Base-by-base conservation (phyloP, 1,284 basidiomycete genomes). In the Leccinum angustisporum region DNA sequence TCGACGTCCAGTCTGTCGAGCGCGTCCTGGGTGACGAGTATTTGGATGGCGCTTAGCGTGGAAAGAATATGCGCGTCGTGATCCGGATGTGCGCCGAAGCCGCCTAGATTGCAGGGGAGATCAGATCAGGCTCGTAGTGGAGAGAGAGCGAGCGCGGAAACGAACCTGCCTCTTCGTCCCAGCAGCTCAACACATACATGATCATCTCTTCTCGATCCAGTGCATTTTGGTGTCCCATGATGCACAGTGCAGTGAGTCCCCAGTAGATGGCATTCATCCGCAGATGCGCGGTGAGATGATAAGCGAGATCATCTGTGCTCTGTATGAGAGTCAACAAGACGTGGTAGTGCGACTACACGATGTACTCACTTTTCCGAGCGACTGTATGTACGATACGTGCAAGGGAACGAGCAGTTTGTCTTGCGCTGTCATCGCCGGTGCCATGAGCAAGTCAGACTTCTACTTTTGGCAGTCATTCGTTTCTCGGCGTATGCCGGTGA, bases 251-350 rank as follows among this genome's bases (percentile, higher is more conserved):
- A 0, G 91, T 94, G 30, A 97, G 80, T 10, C 94, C 97, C 97
- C 97, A 99, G 77, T 98, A 99, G 16, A 98, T 83, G 9, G 95
- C 97, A 75, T 98, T 99, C 77, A 98, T 82, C 9, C 97, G 92
- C 8, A 99, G 83, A 77, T 99, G 97, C 8, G 95, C 84, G 0
- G 96, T 97, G 52, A 97, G 82, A 75, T 98, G 94, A 78, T 98
- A 99, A 1, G 86, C 82, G n/a, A 97, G 82, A 67, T 95, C 93
- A 80, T 94, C 86, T 65, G 90, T 88, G 75, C 84, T 90, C 93
- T 95, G 72, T 10, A 5, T 1, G 31, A 56, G 46, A 38, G 31
- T 71, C 18, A 68, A 63, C 21, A 16, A 25, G 30, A 14, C 3
- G 2, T 21, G 6, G 14, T 2, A 18, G 13, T 52, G 18, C 3